Percentiles rank a stretch among this genome's conserved stretches.
phyloP scores from a whole-genome alignment of 805 yeast species.

The Grigorovia transvaalensis region DNA sequence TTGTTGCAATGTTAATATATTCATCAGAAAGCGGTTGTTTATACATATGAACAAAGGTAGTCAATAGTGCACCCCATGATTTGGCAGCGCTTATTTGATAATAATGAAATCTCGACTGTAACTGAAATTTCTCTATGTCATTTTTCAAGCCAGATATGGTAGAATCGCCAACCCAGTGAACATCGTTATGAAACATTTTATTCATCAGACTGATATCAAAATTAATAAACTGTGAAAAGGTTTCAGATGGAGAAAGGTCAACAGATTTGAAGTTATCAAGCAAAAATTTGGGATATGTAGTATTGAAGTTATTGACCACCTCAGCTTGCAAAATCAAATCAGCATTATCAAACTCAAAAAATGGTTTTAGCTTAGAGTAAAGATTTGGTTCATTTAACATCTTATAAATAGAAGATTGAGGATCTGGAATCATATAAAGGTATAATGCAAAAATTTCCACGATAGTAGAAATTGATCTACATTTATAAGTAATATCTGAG shows the following conservation, averaged over 20 bases:
- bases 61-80: slow-evolving; percentile 67
- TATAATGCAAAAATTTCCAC: slow-evolving; percentile 69
- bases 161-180: slow-evolving; percentile 33
- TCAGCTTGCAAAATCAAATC: slow-evolving; percentile 37
- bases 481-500: slow-evolving; percentile 25
- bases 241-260: slow-evolving; percentile 34
- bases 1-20: slow-evolving; percentile 33
- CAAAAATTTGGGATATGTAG: slow-evolving; percentile 37
- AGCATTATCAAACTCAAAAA: slow-evolving; percentile 38
- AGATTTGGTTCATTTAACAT: slow-evolving; percentile 34
- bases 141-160: slow-evolving; percentile 31
- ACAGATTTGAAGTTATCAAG: slow-evolving; percentile 45
- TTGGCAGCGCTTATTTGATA: slow-evolving; percentile 63
- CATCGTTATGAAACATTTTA: slow-evolving; percentile 36
- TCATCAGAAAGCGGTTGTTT: slow-evolving; percentile 25
- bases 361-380: slow-evolving; percentile 23
- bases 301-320: slow-evolving; percentile 36
- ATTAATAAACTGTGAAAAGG: slow-evolving; percentile 42
- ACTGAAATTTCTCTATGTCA: slow-evolving; percentile 46
- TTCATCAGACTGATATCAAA: slow-evolving; percentile 60
- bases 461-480: slow-evolving; percentile 50
- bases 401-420: slow-evolving; percentile 34
- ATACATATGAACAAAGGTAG: slow-evolving; percentile 47
- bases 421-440: slow-evolving; percentile 44
- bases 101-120: slow-evolving; percentile 51